phyloP scores from a whole-genome alignment of 257 asterid genomes.

The Knoxia roxburghii region DNA sequence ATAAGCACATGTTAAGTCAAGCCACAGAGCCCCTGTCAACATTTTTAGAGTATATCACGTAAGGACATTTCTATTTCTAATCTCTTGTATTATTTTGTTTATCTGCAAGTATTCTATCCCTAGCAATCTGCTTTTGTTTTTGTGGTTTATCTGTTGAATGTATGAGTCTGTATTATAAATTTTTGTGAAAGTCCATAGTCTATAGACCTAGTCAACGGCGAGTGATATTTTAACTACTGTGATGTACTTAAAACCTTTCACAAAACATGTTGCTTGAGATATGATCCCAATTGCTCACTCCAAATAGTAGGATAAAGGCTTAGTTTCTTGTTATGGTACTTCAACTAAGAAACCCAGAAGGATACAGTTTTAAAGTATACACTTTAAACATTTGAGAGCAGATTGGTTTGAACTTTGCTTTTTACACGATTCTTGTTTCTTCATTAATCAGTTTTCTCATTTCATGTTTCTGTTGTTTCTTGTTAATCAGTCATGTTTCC shows the following conservation, averaged over 20 bases:
- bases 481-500: neutral
- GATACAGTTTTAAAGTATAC: neutral
- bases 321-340: too few species aligned
- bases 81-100: slow-evolving; percentile 5
- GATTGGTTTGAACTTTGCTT: neutral
- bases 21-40: slow-evolving; percentile 91
- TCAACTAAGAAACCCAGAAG: neutral
- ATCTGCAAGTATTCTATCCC: neutral
- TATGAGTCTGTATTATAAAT: neutral
- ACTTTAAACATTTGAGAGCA: neutral
- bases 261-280: too few species aligned
- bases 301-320: too few species aligned
- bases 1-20: slow-evolving; percentile 82
- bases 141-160: neutral
- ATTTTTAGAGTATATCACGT: slow-evolving; percentile 86
- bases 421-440: neutral
- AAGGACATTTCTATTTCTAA: slow-evolving; percentile 7
- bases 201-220: neutral
- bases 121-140: neutral
- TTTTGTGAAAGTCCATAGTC: neutral
- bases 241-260: neutral
- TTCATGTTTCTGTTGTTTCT: neutral
- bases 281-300: too few species aligned
- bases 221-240: neutral
- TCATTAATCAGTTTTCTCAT: neutral